Evolutionary conservation across 129 eudicot species (phyloP).

Genomic region (carrot (Daucus carota)): DNA sequence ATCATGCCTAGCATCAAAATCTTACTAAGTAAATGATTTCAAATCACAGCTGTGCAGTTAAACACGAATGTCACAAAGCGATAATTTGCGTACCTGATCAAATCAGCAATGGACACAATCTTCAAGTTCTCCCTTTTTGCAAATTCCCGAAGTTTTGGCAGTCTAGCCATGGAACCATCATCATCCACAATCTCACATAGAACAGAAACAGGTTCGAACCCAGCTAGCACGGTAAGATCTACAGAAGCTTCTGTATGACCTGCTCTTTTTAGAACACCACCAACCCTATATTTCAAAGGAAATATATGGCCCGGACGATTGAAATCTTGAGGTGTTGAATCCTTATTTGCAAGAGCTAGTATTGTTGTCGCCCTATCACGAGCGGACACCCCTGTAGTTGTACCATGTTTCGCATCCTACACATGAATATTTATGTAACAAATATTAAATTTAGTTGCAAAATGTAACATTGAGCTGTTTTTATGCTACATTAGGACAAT

Average conservation of each 20-base stretch:
- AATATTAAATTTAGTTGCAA: neutral
- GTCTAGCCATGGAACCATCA: constrained; percentile 98
- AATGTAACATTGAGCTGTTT: neutral
- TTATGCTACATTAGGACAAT: neutral
- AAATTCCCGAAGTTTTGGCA: constrained; percentile 67
- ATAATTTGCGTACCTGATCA: constrained; percentile 45
- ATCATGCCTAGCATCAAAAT: neutral
- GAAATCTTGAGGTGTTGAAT: constrained; percentile 81
- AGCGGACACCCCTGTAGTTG: constrained; percentile 85
- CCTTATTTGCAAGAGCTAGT: constrained; percentile 67
- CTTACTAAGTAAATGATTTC: neutral
- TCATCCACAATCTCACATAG: constrained; percentile 94
- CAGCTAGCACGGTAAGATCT: constrained; percentile 76
- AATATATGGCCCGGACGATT: constrained; percentile 96
- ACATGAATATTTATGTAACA: neutral
- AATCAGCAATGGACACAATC: constrained; percentile 66
- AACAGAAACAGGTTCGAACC: constrained; percentile 76
- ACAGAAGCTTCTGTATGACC: constrained; percentile 98
- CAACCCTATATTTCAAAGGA: constrained; percentile 86
- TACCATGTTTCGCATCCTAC: constrained; percentile 85
- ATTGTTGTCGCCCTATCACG: constrained; percentile 66
- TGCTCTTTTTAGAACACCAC: constrained; percentile 93
- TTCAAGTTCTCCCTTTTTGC: constrained; percentile 52
- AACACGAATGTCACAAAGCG: neutral
- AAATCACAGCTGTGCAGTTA: neutral